A percentile compares a stretch with the other conserved stretches of the same genome.
Conservation (phyloP, 768 basidiomycete genomes). For the Solioccasus polychromus region DNA sequence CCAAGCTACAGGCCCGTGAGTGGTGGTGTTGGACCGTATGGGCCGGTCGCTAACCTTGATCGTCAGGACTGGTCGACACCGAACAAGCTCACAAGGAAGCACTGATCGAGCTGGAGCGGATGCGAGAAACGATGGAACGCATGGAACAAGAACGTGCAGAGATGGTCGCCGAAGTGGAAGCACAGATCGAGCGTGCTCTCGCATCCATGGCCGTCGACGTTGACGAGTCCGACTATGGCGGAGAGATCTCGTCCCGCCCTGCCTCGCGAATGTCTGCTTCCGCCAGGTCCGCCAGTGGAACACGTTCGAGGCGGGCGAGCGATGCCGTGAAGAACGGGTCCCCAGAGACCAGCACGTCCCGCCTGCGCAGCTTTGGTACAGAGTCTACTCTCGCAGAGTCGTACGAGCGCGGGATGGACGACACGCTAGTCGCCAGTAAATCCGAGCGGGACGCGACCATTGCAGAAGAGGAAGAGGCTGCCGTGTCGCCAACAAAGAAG, state of each 20-base stretch:
- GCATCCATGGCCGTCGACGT: constrained; percentile 82
- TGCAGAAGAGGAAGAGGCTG: constrained; percentile 52
- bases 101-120: constrained; percentile 72
- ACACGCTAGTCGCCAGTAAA: constrained; percentile 34
- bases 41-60: no score
- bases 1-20: constrained; percentile 75
- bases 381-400: constrained; percentile 79
- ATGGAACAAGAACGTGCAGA: constrained; percentile 86
- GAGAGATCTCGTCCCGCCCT: constrained; percentile 56
- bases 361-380: constrained; percentile 70
- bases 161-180: constrained; percentile 92
- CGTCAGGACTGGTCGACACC: constrained; percentile 75
- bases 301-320: constrained; percentile 58
- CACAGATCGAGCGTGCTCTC: constrained; percentile 84
- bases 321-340: constrained; percentile 49
- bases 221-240: constrained; percentile 67
- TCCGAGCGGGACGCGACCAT: constrained; percentile 51
- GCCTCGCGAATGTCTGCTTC: constrained; percentile 61
- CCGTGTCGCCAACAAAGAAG: constrained; percentile 47
- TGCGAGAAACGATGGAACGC: constrained; percentile 81
- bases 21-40: constrained; percentile 18
- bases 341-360: constrained; percentile 27
- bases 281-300: constrained; percentile 42
- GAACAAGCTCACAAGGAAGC: constrained; percentile 81
- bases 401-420: constrained; percentile 46